Conservation (phyloP, 306 rosid species). For the Prunus kanzakura region DNA sequence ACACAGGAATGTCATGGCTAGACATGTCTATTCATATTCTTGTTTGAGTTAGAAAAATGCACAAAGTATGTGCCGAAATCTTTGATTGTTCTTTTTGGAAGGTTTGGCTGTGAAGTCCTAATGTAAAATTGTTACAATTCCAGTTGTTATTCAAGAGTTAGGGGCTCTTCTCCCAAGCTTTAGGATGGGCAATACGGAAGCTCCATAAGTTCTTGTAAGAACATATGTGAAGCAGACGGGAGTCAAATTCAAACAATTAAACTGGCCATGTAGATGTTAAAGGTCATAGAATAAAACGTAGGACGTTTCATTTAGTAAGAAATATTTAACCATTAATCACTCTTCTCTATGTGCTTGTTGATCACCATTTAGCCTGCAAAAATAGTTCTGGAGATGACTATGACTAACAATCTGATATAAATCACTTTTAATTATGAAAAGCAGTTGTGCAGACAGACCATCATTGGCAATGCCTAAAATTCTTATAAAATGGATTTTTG, state of each 20-base stretch:
- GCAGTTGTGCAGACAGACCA: neutral
- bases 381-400: neutral
- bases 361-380: no score
- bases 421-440: neutral
- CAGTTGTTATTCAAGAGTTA: neutral
- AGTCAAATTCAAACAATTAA: no score
- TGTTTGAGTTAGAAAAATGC: neutral
- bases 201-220: neutral
- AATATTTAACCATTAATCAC: no score
- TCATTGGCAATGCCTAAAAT: neutral
- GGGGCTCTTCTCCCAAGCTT: neutral
- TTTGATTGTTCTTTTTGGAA: neutral
- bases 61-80: neutral
- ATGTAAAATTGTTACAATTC: no score
- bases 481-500: neutral
- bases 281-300: no score
- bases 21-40: neutral
- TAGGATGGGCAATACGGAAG: neutral
- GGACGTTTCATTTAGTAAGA: no score
- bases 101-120: neutral
- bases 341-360: neutral
- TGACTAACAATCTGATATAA: neutral
- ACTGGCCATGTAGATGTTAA: no score
- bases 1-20: neutral
- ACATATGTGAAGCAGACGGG: no score